These are phyloP conservation scores for Leptosphaerulina australis DNA, from an alignment of 2,329 filamentous ascomycete species.

Conservation along the genomic window DNA sequence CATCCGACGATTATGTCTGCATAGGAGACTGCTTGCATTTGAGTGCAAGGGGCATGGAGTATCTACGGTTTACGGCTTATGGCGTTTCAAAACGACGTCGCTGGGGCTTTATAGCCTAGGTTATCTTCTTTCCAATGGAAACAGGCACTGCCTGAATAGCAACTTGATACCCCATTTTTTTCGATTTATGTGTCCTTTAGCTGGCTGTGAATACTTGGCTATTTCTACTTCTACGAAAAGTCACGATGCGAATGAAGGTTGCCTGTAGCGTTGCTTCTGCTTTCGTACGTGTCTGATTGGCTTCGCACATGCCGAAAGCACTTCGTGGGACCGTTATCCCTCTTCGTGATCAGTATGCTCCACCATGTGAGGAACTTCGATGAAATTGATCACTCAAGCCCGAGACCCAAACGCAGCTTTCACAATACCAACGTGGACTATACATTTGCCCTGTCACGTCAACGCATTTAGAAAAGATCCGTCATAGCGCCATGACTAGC, in stretches of 20 bases:
- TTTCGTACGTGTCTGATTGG: not conserved
- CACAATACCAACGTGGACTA: not conserved
- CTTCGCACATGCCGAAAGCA: too few species aligned
- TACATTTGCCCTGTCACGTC: not conserved
- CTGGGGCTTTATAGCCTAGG: conserved; percentile 44
- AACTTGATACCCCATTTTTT: conserved; percentile 35
- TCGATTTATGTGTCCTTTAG: not conserved
- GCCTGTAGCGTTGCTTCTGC: not conserved
- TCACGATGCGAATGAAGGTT: too few species aligned
- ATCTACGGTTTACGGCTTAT: conserved; percentile 45
- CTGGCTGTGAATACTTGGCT: conserved; percentile 19
- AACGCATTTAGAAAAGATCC: conserved; percentile 64
- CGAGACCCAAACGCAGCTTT: not conserved
- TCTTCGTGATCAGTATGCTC: too few species aligned
- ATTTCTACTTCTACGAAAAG: too few species aligned
- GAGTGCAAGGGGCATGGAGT: conserved; percentile 34
- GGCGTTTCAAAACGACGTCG: conserved; percentile 44
- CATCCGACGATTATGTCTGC: conserved; percentile 4
- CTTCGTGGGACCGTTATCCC: too few species aligned
- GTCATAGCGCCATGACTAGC: conserved; percentile 91
- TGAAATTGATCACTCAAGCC: not conserved
- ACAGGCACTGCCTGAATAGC: conserved; percentile 43
- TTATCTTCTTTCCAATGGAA: conserved; percentile 37
- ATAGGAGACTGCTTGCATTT: conserved; percentile 35
- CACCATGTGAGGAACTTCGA: too few species aligned